A percentile compares a stretch with the other conserved stretches of the same genome.
phyloP scores from a whole-genome alignment of 768 basidiomycete species.

The Hydnum rufescens region DNA sequence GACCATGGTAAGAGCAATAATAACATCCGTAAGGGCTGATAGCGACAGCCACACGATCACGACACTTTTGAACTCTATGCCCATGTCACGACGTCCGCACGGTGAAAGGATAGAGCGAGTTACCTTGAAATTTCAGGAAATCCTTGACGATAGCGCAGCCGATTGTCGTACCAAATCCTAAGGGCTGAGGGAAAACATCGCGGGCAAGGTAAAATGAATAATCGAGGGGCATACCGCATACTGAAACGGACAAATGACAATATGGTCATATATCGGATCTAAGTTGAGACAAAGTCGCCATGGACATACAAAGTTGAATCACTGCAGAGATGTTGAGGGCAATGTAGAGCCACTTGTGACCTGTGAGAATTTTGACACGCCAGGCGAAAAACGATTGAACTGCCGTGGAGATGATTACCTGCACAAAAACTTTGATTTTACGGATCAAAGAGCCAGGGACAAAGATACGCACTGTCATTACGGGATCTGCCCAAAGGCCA shows the following conservation, averaged over 20 bases:
- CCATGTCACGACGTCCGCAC: too few species aligned
- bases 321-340: neutral
- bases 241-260: neutral
- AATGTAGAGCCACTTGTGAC: neutral
- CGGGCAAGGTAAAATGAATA: neutral
- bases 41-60: conserved; percentile 1
- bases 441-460: neutral
- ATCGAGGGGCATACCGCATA: neutral
- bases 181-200: neutral
- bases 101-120: too few species aligned
- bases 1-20: neutral
- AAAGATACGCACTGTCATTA: neutral
- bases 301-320: neutral
- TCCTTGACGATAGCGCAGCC: conserved; percentile 1
- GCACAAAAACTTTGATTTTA: neutral
- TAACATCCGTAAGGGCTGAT: neutral
- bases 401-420: neutral
- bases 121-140: neutral
- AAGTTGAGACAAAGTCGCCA: neutral
- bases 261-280: neutral
- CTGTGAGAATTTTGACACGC: neutral
- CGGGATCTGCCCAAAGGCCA: neutral
- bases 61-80: neutral
- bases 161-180: neutral
- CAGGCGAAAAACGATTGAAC: neutral